Base-by-base conservation (phyloP, 768 basidiomycete genomes). In the Suillus cothurnatus region DNA sequence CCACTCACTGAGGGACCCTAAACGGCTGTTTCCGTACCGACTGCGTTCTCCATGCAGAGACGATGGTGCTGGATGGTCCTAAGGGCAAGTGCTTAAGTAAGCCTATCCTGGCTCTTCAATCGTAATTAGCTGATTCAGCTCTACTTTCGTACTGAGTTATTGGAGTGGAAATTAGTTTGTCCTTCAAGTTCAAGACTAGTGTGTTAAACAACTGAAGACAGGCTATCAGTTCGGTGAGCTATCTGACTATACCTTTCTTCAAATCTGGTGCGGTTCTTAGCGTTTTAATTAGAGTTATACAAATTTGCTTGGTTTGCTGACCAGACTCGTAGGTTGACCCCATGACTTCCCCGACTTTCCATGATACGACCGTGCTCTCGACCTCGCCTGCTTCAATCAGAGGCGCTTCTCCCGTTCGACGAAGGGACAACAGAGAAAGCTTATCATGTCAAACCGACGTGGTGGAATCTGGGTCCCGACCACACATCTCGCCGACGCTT, bases 401-500 rank as follows among this genome's bases (percentile, higher is more conserved):
- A 49, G 77, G 73, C 9, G 64, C 74, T 21, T 84, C 85, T 28
- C 81, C 82, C 12, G 68, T 77, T 45, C 79, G 77, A 57, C 77
- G 81, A 53, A 75, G 81, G 34, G 65, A 67, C 21, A 68, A 74
- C 45, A 32, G 65, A 15, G 73, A 75, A 34, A 80, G 78, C 63
- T 62, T 74, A 59, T 84, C 73, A 61, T 84, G 80, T 43, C 76
- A 76, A 36, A 80, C 78, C 57, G 79, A 81, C 47, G 71, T 79
- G 61, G 77, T 79, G 65, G 82, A 86, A 50, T 68, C 72, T 31
- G 73, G 74, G 47, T 66, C 78, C 6, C 82, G 79, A 1, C 74
- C 83, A 57, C 83, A 88, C 28, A 82, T 81, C 63, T 91, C 91
- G 1, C 90, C 92, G 0, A 86, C 86, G 3, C 76, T 90, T 19